These are phyloP conservation scores for Colletotrichum sp. DNA, from an alignment of 2,329 filamentous ascomycete species.

Conservation along the genomic window DNA sequence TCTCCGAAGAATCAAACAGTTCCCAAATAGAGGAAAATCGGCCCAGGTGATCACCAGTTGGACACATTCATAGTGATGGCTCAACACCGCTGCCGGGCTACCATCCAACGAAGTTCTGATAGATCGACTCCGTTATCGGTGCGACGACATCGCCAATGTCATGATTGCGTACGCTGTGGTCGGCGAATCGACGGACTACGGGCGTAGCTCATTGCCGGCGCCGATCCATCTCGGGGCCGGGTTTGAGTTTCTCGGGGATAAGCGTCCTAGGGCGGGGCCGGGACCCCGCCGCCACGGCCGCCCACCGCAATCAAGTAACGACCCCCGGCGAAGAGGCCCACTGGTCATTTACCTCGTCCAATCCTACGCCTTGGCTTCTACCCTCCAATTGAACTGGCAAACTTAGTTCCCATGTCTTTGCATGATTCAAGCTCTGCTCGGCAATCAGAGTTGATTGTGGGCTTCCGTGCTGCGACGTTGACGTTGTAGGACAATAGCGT, in stretches of 20 bases:
- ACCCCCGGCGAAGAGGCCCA: neutral
- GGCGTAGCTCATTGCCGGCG: neutral
- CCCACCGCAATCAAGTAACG: neutral
- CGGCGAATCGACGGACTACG: neutral
- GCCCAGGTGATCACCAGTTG: neutral
- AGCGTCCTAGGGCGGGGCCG: neutral
- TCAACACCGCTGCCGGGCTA: neutral
- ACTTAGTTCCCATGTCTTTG: neutral
- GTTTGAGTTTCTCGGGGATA: neutral
- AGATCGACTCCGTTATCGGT: neutral
- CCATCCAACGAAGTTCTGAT: neutral
- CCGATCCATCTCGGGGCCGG: neutral
- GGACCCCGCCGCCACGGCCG: neutral
- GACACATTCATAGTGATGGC: neutral
- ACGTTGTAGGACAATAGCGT: neutral
- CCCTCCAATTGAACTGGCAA: neutral
- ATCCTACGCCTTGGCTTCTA: neutral
- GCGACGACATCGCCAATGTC: neutral
- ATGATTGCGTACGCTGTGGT: neutral
- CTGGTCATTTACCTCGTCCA: neutral
- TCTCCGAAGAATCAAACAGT: neutral
- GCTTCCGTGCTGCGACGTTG: neutral
- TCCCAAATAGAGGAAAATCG: neutral
- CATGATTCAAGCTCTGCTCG: neutral
- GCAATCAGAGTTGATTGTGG: neutral